Conservation (phyloP, 2,329 filamentous ascomycete genomes). For the Cercospora sojina region DNA sequence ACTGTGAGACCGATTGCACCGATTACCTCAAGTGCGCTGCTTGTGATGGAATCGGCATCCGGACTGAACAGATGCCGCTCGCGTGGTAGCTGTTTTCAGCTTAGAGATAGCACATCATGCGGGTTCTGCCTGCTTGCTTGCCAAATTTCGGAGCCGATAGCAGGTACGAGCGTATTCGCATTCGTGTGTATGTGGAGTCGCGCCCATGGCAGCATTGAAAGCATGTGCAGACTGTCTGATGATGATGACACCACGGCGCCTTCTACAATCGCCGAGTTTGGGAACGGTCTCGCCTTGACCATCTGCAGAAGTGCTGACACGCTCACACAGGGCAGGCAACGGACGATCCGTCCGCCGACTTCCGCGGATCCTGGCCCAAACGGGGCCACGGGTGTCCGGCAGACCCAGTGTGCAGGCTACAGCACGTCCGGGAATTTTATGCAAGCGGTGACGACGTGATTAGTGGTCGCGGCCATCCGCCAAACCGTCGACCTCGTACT, state of each 20-base stretch:
- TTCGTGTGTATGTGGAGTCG: background rate
- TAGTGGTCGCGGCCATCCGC: background rate
- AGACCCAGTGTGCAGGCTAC: background rate
- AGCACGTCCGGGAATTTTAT: constrained; percentile 2
- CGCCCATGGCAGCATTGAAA: too few species aligned
- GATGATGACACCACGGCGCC: background rate
- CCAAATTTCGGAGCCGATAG: background rate
- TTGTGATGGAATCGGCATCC: background rate
- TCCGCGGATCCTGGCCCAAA: background rate
- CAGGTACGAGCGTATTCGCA: background rate
- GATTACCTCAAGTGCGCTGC: background rate
- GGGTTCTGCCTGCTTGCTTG: background rate
- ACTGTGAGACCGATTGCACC: background rate
- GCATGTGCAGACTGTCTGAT: background rate
- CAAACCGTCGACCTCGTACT: background rate
- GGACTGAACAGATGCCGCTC: background rate
- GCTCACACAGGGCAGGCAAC: background rate
- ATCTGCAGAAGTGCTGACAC: background rate
- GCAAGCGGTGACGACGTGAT: constrained; percentile 5
- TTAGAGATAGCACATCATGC: background rate
- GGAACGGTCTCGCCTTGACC: background rate
- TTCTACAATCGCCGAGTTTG: background rate
- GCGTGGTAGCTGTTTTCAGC: background rate
- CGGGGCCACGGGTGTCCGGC: background rate
- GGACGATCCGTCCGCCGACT: background rate